A percentile compares a stretch with the other conserved stretches of the same genome.
Conservation (phyloP, 257 asterid species). For the Penstemon newberryi region DNA sequence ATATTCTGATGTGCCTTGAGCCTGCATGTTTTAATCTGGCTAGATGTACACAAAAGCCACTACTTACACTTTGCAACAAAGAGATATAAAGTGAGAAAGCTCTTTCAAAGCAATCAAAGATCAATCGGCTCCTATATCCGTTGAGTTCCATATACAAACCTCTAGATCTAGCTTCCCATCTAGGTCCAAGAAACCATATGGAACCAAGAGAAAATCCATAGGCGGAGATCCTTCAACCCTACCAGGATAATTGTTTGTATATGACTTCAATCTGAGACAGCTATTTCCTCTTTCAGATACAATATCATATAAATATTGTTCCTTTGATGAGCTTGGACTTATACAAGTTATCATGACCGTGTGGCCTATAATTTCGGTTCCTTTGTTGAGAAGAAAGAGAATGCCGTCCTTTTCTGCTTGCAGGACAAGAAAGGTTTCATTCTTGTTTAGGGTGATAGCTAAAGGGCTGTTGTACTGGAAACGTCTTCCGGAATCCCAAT, state of each 20-base stretch:
- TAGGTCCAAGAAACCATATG: conserved; percentile 53
- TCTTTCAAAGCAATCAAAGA: conserved; percentile 15
- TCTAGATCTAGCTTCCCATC: conserved; percentile 67
- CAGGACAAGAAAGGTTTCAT: conserved; percentile 70
- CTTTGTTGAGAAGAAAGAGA: conserved; percentile 74
- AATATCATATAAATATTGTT: conserved; percentile 64
- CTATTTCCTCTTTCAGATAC: conserved; percentile 81
- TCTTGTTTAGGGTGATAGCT: conserved; percentile 60
- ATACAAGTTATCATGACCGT: conserved; percentile 75
- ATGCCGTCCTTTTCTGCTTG: conserved; percentile 83
- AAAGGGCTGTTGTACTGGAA: conserved; percentile 78
- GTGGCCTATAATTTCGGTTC: conserved; percentile 70
- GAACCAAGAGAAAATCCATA: conserved; percentile 79
- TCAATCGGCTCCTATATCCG: conserved; percentile 60
- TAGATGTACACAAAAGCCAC: conserved; percentile 23
- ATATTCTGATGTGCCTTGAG: neutral
- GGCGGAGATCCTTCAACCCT: conserved; percentile 70
- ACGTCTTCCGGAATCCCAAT: conserved; percentile 84
- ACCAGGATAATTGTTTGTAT: conserved; percentile 68
- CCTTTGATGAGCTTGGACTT: conserved; percentile 66
- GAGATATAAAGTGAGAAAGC: conserved; percentile 8
- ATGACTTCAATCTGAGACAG: conserved; percentile 80
- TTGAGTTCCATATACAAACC: conserved; percentile 79
- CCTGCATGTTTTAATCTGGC: conserved; percentile 1
- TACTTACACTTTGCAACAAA: conserved; percentile 27